Evolutionary conservation across 768 basidiomycete genomes (phyloP).

Genomic region (Auriscalpium vulgare): DNA sequence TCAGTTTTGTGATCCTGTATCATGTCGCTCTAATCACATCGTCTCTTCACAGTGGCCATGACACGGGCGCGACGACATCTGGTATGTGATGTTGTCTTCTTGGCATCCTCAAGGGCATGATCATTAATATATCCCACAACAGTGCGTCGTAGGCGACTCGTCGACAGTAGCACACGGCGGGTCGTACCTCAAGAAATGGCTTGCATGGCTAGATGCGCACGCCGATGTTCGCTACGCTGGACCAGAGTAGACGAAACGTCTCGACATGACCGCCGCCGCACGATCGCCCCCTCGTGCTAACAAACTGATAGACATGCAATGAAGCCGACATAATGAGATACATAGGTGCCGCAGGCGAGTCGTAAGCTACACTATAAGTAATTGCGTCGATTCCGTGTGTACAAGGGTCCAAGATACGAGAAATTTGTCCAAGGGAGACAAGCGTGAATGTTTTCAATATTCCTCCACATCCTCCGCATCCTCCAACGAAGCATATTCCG

Average conservation of each 20-base stretch:
- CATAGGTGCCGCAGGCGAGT: too few species aligned
- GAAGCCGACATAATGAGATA: too few species aligned
- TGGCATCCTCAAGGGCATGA: background rate
- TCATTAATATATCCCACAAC: background rate
- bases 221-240: slow-evolving; percentile 89
- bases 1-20: background rate
- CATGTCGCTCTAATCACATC: background rate
- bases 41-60: slow-evolving; percentile 64
- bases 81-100: slow-evolving; percentile 36
- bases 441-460: background rate
- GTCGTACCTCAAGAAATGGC: slow-evolving; percentile 81
- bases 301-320: too few species aligned
- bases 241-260: slow-evolving; percentile 25
- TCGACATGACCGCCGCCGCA: background rate
- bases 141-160: slow-evolving; percentile 94
- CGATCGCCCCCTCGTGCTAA: background rate
- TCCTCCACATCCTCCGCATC: slow-evolving; percentile 51
- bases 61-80: slow-evolving; percentile 85
- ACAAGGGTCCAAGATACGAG: background rate
- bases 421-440: background rate
- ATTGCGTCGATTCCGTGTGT: background rate
- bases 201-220: slow-evolving; percentile 81
- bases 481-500: slow-evolving; percentile 73
- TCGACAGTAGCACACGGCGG: slow-evolving; percentile 84
- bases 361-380: too few species aligned